Percentiles rank a stretch among this genome's conserved stretches.
Conservation (phyloP, 495 filamentous ascomycete genomes). For the Jackrogersella multiformis region DNA sequence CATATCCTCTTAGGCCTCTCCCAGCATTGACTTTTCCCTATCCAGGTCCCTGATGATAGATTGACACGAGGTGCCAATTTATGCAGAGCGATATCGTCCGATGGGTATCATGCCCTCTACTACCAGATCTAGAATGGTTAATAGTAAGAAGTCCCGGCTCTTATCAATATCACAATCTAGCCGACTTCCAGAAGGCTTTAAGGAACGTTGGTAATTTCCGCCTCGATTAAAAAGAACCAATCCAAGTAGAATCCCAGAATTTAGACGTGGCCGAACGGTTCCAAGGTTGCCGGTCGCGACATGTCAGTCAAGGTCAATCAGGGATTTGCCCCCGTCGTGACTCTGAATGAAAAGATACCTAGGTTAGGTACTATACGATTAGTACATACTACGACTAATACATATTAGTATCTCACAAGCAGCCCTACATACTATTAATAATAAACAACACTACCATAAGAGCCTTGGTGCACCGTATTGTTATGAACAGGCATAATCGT, state of each 20-base stretch:
- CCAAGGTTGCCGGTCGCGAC: conserved; percentile 23
- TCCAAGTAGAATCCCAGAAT: conserved; percentile 32
- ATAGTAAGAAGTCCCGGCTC: conserved; percentile 3
- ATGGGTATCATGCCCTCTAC: conserved; percentile 14
- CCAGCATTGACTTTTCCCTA: conserved; percentile 20
- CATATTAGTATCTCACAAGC: too few relatives aligned
- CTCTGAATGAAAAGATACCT: conserved; percentile 1
- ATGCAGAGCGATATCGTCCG: conserved; percentile 24
- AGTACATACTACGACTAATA: too few relatives aligned
- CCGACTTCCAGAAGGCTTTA: conserved; percentile 34
- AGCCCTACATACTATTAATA: conserved; percentile 14
- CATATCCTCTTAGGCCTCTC: not conserved
- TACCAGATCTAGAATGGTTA: conserved; percentile 30
- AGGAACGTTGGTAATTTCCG: conserved; percentile 33
- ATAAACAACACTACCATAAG: not conserved
- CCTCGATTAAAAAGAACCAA: conserved; percentile 26
- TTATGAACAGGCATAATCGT: not conserved
- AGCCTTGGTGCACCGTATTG: too few relatives aligned
- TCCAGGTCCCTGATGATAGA: conserved; percentile 9
- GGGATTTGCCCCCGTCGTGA: conserved; percentile 14
- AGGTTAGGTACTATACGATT: not conserved
- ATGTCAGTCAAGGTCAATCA: conserved; percentile 14
- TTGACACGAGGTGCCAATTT: conserved; percentile 36
- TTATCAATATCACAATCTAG: conserved; percentile 13
- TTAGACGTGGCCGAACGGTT: conserved; percentile 22